A percentile compares a stretch with the other conserved stretches of the same genome.
These are phyloP conservation scores for Capsicum pubescens DNA, from an alignment of 257 asterid genomes.

Conservation along the genomic window DNA sequence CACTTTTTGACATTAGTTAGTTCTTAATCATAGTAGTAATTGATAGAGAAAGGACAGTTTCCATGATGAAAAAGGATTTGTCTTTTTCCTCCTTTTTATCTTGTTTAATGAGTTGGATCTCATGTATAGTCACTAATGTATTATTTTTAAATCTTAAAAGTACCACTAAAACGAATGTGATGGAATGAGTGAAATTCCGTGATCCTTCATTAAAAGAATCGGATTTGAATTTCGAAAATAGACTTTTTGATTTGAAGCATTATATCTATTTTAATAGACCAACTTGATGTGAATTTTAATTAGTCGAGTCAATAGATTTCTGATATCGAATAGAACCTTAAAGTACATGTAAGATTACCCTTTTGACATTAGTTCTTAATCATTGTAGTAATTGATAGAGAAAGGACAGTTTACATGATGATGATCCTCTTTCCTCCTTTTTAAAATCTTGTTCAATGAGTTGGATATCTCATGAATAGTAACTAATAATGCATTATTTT, in stretches of 20 bases:
- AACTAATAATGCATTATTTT: neutral
- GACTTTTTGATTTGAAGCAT: neutral
- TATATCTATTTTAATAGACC: neutral
- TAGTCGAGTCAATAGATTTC: neutral
- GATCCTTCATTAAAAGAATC: neutral
- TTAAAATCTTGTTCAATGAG: neutral
- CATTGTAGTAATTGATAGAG: neutral
- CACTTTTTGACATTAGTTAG: constrained; percentile 8
- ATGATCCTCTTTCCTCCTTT: too few species aligned
- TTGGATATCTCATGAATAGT: neutral
- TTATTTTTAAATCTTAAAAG: too few species aligned
- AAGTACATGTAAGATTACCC: neutral
- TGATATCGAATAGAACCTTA: neutral
- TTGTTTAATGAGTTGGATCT: too few species aligned
- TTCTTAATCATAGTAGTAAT: neutral
- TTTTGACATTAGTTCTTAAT: constrained; percentile 16
- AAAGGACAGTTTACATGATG: neutral
- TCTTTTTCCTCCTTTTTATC: too few species aligned
- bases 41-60: neutral
- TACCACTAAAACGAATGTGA: too few species aligned
- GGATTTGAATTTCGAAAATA: neutral
- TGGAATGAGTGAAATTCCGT: neutral
- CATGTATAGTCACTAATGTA: too few species aligned
- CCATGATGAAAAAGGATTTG: neutral
- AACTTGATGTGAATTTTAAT: neutral